A percentile compares a stretch with the other conserved stretches of the same genome.
phyloP scores from a whole-genome alignment of 768 basidiomycete genomes.

The Podaxis sp. region DNA sequence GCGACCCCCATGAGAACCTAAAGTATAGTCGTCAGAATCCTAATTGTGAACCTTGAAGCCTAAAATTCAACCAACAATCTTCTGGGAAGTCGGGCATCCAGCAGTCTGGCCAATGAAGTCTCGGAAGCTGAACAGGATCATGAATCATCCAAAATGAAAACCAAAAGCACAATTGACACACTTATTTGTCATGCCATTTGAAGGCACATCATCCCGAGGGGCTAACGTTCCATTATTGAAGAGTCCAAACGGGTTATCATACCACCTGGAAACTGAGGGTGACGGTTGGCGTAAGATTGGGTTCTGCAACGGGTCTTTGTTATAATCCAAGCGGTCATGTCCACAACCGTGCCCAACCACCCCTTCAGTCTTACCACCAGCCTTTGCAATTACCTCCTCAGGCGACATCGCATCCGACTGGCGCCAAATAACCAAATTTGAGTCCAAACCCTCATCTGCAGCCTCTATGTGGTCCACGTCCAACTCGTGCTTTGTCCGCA shows the following conservation, averaged over 20 bases:
- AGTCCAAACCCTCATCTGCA: slow-evolving; percentile 37
- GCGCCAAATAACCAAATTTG: slow-evolving; percentile 66
- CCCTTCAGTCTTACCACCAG: slow-evolving; percentile 18
- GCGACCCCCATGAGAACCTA: slow-evolving; percentile 82
- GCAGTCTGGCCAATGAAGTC: slow-evolving; percentile 59
- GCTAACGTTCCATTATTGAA: slow-evolving; percentile 3
- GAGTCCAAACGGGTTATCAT: slow-evolving; percentile 20
- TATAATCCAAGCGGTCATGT: slow-evolving; percentile 68
- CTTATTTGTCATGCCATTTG: slow-evolving; percentile 51
- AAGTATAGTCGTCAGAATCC: slow-evolving; percentile 1
- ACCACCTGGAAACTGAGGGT: slow-evolving; percentile 31
- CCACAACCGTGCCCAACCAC: slow-evolving; percentile 47
- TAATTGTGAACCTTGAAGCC: not conserved
- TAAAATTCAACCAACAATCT: slow-evolving; percentile 44
- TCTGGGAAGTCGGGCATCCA: slow-evolving; percentile 72
- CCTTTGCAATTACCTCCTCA: slow-evolving; percentile 34
- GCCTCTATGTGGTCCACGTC: slow-evolving; percentile 45
- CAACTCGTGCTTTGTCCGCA: slow-evolving; percentile 51
- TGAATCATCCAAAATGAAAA: slow-evolving; percentile 9
- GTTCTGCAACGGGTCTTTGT: slow-evolving; percentile 52
- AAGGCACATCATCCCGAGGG: slow-evolving; percentile 49
- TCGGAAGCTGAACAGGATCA: slow-evolving; percentile 48
- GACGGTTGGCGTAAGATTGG: slow-evolving; percentile 38
- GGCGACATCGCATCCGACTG: slow-evolving; percentile 62
- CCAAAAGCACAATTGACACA: slow-evolving; percentile 23